Percentiles rank a stretch among this genome's conserved stretches.
Evolutionary conservation across 768 basidiomycete genomes (phyloP).

Genomic region (Pseudohyphozyma bogoriensis): DNA sequence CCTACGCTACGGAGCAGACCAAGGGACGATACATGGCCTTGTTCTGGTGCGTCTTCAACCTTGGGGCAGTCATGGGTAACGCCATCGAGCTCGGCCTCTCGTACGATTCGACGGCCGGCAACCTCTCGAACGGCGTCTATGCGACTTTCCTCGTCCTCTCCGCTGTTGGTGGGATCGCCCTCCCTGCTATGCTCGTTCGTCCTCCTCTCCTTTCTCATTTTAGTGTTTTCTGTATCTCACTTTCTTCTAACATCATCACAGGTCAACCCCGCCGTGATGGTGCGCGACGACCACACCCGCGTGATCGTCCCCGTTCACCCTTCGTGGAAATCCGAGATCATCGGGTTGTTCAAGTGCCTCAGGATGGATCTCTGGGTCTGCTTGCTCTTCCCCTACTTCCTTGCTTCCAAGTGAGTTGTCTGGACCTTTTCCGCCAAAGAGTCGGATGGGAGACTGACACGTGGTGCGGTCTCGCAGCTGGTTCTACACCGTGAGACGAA

Average conservation of each 20-base stretch:
- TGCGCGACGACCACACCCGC: constrained; percentile 44
- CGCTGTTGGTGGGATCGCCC: neutral
- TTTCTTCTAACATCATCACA: neutral
- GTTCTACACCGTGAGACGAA: constrained; percentile 35
- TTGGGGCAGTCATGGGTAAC: constrained; percentile 29
- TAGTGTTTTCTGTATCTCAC: neutral
- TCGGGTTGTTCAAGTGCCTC: constrained; percentile 58
- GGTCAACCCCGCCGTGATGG: constrained; percentile 55
- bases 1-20: constrained; percentile 53
- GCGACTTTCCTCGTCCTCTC: constrained; percentile 64
- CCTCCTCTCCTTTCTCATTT: neutral
- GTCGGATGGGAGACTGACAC: too few relatives aligned
- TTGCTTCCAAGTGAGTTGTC: neutral
- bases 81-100: constrained; percentile 27
- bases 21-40: constrained; percentile 15
- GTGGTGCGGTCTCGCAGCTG: neutral
- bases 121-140: constrained; percentile 40
- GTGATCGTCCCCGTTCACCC: constrained; percentile 15
- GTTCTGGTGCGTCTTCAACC: constrained; percentile 39
- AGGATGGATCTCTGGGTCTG: constrained; percentile 61
- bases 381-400: constrained; percentile 50
- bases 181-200: constrained; percentile 48
- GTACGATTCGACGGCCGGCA: constrained; percentile 17
- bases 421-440: too few relatives aligned
- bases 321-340: constrained; percentile 60